Conservation (phyloP, 345 rosid species). For the Pugionium cornutum region DNA sequence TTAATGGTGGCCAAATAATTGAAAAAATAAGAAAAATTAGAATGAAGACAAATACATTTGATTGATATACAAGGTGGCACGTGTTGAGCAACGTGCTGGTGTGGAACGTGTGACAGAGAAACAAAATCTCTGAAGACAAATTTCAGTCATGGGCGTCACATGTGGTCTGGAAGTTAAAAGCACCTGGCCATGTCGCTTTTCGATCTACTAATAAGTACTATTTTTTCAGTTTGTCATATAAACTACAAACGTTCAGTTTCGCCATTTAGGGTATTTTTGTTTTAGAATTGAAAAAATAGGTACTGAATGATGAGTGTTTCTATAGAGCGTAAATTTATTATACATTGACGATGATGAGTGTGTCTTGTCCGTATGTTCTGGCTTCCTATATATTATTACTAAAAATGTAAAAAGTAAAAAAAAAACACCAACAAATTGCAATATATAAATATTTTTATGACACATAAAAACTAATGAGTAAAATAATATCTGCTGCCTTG, state of each 20-base stretch:
- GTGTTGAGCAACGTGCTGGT: slow-evolving; percentile 31
- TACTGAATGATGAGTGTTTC: background rate
- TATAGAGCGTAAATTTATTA: background rate
- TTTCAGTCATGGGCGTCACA: slow-evolving; percentile 34
- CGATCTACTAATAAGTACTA: background rate
- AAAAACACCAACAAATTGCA: too few species aligned
- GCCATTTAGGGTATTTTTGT: background rate
- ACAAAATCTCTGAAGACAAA: slow-evolving; percentile 15
- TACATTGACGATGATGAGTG: too few species aligned
- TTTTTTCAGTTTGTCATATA: background rate
- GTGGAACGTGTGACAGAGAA: slow-evolving; percentile 31
- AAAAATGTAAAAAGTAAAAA: too few species aligned
- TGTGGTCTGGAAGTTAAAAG: slow-evolving; percentile 30
- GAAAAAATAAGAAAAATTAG: too few species aligned
- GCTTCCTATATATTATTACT: too few species aligned
- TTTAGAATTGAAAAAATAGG: background rate
- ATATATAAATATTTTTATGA: too few species aligned
- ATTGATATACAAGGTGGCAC: slow-evolving; percentile 23
- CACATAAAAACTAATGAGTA: too few species aligned
- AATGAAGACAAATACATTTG: background rate
- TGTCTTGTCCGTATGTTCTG: too few species aligned
- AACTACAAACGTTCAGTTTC: background rate
- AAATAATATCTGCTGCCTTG: too few species aligned
- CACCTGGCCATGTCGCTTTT: slow-evolving; percentile 34
- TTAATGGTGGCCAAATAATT: too few species aligned